Base-by-base conservation (phyloP, 2,329 filamentous ascomycete species). In the Diaporthe sp. region DNA sequence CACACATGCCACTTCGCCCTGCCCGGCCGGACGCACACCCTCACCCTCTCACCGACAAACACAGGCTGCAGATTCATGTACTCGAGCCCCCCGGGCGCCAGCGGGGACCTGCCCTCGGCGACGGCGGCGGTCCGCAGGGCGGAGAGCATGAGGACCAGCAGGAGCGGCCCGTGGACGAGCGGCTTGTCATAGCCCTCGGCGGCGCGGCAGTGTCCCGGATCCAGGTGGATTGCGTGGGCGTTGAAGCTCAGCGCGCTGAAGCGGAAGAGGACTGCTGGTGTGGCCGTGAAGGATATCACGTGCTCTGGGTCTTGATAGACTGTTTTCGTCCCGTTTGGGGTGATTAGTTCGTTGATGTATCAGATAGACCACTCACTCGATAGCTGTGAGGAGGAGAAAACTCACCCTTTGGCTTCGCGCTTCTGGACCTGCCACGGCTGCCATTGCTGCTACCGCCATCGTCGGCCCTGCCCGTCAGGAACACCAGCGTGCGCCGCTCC, bases 191-290 rank as follows among this genome's bases (percentile, higher is more conserved):
- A 92, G 15, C 94, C 94, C 82, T 98, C 97, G 17, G 92, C 85
- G 17, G 89, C 85, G 51, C 88, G 88, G 69, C 92, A 92, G 83
- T 94, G 97, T 56, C 88, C 80, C 1, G 88, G 89, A 82, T 98
- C 94, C 30, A 97, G 88, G 84, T 99, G 97, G 78, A 99, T 98
- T 22, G 89, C 88, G 83, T 99, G 97, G 1, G 95, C 94, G 83
- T 99, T 99, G 86, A 95, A 96, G 3, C 94, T 96, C 44, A 99
- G 89, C 0, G 95, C 95, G 27, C 94, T 97, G 86, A 96, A 98
- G 74, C 96, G 92, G 85, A 97, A 98, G 71, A 99, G 91, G 6
- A 98, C 89, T 6, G 89, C 86, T 3, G 90, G 86, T 3, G 92
- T 92, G 0, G 95, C 94, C 0, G 84, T 89, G 32, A 98, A 84